Base-by-base conservation (phyloP, 352 stramenopile genomes). In the Blastocystis sp. region DNA sequence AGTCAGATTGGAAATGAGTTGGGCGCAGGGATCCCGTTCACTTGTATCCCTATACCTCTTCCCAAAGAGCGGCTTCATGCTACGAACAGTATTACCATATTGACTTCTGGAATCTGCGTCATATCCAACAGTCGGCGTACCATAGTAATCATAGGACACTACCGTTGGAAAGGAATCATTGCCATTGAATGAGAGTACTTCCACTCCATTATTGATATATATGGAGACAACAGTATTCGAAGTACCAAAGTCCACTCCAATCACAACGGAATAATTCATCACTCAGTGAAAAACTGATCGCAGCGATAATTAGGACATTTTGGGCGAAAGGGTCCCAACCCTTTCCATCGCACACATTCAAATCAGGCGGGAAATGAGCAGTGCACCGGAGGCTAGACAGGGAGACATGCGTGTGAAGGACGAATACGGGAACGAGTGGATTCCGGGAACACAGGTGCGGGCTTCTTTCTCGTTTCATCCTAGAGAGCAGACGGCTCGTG, bases 341-440 rank as follows among this genome's bases (percentile, higher is more conserved):
- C 28, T 34, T 34, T 34, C 28, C 28, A 34, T 34, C 28, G 28
- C 28, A 34, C 28, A 34, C 28, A 34, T 34, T 34, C 28, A 34
- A 34, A 61, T 66, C 11, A 40, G 28, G 28, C 14, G 24, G 19
- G 24, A 71, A 40, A 71, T 71, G 64, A 40, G 38, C 34, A n/a
- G 34, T 71, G n/a, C 64, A 4, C 45, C 64, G 38, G 38, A 28
- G 21, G 66, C 66, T 14, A 76, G 66, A 57, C 42, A 28, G 28
- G 66, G 66, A 60, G 66, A 76, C 28, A 42, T 76, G n/a, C 42
- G 66, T 48, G 48, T 76, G 48, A 45, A 84, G n/a, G 74, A 84
- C 48, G 74, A 84, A 42, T 34, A 70, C 45, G 74, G 74, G 48
- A 69, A 84, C 40, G 74, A 68, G n/a, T 63, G 60, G 57, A 84